phyloP scores from a whole-genome alignment of 345 rosid genomes.

The Salix suchowensis region DNA sequence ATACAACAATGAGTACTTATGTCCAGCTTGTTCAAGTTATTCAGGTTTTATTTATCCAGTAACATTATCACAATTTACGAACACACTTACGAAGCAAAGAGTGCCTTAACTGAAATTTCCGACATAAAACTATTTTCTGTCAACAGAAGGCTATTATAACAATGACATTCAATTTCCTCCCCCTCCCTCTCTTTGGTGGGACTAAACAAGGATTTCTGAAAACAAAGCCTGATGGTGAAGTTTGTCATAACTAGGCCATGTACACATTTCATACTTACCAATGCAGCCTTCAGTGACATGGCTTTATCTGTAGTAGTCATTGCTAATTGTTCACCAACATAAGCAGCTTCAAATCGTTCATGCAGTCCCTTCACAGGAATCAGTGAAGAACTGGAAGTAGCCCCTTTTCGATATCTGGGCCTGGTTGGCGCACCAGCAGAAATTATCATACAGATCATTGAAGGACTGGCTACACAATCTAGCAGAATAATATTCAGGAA shows the following conservation, averaged over 20 bases:
- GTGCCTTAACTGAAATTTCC: not conserved
- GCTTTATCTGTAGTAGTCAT: conserved; percentile 1
- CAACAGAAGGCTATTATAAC: too few relatives aligned
- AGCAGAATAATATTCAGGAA: not conserved
- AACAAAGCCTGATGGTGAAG: not conserved
- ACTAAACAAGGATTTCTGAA: not conserved
- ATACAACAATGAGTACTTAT: not conserved
- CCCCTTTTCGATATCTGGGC: conserved; percentile 15
- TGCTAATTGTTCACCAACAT: not conserved
- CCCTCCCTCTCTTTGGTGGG: too few relatives aligned
- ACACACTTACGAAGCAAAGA: not conserved
- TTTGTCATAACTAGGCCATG: not conserved
- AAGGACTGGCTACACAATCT: not conserved
- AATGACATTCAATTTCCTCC: too few relatives aligned
- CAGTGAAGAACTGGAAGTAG: not conserved
- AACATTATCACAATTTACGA: not conserved
- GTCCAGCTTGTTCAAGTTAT: not conserved
- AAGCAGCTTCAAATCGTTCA: conserved; percentile 10
- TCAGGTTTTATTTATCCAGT: not conserved
- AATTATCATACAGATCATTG: not conserved
- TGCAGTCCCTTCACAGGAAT: conserved; percentile 10
- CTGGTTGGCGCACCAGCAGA: conserved; percentile 13
- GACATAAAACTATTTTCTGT: too few relatives aligned
- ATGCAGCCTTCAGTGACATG: conserved; percentile 9
- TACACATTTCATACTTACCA: not conserved